Base-by-base conservation (phyloP, 345 rosid species). In the Chamaenerion angustifolium region DNA sequence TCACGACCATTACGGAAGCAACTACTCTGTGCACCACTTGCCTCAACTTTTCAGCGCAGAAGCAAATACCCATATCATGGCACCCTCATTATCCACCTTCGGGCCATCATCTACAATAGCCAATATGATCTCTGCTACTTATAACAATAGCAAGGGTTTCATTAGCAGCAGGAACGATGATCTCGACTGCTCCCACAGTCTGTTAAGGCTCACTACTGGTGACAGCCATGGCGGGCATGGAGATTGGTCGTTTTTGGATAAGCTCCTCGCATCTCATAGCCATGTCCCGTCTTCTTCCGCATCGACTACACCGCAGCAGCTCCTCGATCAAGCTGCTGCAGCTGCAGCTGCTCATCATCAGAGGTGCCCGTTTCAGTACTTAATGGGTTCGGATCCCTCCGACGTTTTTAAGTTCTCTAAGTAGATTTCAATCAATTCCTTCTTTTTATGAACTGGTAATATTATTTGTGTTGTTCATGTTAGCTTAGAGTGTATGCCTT, bases 161-260 rank as follows among this genome's bases (percentile, higher is more conserved):
- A 31, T 31, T 31, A 31, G 27, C 77, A 50, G 40, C 63, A 68
- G 64, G 66, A 42, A 75, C 19, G 48, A 64, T 19, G 74, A 79
- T 45, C 56, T 71, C 16, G 82, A 79, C 52, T 73, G 82, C 59
- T 80, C 88, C 8, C 93, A 82, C 23, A 79, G 75, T 66, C 60
- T 86, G 67, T 42, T 80, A 61, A 83, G 85, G 71, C 62, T 86
- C 51, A 76, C 86, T 57, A 57, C 86, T 31, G 37, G 12, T 27
- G 41, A 56, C 18, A 49, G 52, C 4, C 61, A 61, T 25, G 37
- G 42, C n/a, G 42, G 46, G 7, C 27, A 23, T 2, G 37, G 42
- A 41, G 95, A 86, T 53, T 86, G 95, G 95, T 80, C 84, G 25
- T 80, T 86, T 65, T 66, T 86, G 15, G 95, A 83, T 76, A 86